Percentiles rank a stretch among this genome's conserved stretches.
Conservation (phyloP, 139 green algal genomes). For the Monoraphidium neglectum region DNA sequence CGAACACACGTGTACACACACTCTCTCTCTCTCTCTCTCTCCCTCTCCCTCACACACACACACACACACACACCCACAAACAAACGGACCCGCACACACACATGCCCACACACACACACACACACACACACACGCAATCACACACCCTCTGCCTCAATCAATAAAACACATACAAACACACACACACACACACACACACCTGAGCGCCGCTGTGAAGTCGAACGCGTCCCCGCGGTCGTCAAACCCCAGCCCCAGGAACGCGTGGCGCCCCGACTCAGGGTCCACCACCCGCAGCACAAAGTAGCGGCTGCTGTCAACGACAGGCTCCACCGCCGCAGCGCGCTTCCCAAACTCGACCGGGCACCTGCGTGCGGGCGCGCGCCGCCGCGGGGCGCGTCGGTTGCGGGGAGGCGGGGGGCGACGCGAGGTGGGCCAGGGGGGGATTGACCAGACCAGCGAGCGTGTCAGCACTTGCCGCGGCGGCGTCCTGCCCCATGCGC, state of each 20-base stretch:
- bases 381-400: no score
- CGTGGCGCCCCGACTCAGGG: constrained; percentile 58
- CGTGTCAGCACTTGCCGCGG: no score
- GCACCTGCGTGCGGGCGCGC: constrained; percentile 29
- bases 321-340: constrained; percentile 62
- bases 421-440: no score
- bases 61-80: background rate
- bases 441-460: no score
- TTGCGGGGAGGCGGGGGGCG: no score
- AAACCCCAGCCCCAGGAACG: constrained; percentile 84
- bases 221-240: constrained; percentile 71
- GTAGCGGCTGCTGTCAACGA: constrained; percentile 61
- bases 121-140: background rate
- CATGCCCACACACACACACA: background rate
- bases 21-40: constrained; percentile 13
- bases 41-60: background rate
- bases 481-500: no score
- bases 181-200: background rate
- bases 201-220: constrained; percentile 86
- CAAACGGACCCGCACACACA: background rate
- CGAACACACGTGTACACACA: background rate
- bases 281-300: constrained; percentile 84
- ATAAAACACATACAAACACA: background rate
- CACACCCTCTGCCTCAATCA: background rate
- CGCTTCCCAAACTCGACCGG: constrained; percentile 59